phyloP scores from a whole-genome alignment of 805 yeast species.

The Kazachstania kunashirensis region DNA sequence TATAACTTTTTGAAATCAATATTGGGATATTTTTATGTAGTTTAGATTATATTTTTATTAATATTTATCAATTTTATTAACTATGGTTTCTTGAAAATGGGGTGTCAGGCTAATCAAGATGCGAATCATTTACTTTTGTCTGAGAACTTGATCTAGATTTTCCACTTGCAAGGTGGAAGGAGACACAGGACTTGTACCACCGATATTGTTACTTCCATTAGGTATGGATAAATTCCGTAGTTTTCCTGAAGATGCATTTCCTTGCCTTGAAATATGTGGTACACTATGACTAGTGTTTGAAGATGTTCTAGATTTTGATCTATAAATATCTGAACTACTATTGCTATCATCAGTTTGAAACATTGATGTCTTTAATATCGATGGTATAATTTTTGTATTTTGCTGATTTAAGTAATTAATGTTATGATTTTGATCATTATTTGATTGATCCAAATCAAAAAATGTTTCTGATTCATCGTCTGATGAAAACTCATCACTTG shows the following conservation, averaged over 20 bases:
- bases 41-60: too few species aligned
- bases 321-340: slow-evolving; percentile 6
- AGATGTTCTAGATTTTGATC: slow-evolving; percentile 10
- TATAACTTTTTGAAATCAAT: too few species aligned
- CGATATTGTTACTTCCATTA: not conserved
- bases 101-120: not conserved
- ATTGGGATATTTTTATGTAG: too few species aligned
- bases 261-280: not conserved
- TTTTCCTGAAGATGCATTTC: not conserved
- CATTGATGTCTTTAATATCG: slow-evolving; percentile 6
- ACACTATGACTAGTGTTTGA: slow-evolving; percentile 8
- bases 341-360: not conserved
- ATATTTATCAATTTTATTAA: too few species aligned
- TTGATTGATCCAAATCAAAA: not conserved
- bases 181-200: not conserved
- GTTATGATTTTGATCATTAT: not conserved
- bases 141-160: slow-evolving; percentile 19
- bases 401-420: not conserved
- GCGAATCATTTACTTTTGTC: slow-evolving; percentile 13
- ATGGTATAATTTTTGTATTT: not conserved
- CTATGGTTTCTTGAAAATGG: slow-evolving; percentile 1
- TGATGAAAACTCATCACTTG: slow-evolving; percentile 21
- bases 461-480: slow-evolving; percentile 18
- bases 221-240: not conserved
- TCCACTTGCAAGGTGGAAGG: slow-evolving; percentile 16